These are phyloP conservation scores for Monilinia fructicola DNA, from an alignment of 2,329 filamentous ascomycete genomes.

Conservation along the genomic window DNA sequence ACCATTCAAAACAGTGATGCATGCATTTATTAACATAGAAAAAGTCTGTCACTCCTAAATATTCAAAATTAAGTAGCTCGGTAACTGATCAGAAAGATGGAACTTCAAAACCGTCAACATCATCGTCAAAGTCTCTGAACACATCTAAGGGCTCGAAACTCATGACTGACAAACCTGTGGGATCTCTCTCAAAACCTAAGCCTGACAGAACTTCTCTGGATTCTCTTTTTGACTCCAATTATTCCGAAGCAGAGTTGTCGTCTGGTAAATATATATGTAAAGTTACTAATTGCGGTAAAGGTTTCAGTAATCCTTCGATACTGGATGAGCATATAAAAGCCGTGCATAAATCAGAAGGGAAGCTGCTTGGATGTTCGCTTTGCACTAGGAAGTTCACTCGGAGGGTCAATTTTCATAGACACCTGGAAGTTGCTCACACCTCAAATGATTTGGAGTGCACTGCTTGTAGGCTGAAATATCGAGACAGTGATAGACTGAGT, in stretches of 20 bases:
- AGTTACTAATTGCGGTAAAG: not conserved
- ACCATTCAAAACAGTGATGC: not conserved
- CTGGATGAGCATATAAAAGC: not conserved
- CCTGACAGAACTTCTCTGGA: not conserved
- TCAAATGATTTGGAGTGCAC: not conserved
- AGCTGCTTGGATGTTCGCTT: not conserved
- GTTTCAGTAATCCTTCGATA: not conserved
- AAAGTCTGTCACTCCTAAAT: slow-evolving; percentile 13
- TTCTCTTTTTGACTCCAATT: not conserved
- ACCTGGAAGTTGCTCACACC: not conserved
- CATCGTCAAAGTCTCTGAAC: not conserved
- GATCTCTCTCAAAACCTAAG: not conserved
- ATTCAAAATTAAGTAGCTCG: not conserved
- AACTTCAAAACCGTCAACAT: not conserved
- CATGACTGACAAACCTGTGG: not conserved
- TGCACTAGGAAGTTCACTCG: not conserved
- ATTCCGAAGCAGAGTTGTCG: not conserved
- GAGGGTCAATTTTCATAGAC: not conserved
- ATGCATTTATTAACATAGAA: not conserved
- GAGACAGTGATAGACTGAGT: not conserved
- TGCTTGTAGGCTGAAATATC: not conserved
- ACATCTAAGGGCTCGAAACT: not conserved
- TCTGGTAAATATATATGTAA: not conserved
- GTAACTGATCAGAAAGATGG: not conserved
- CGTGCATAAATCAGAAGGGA: not conserved